Evolutionary conservation across 345 rosid species (phyloP).

Genomic region (Murraya paniculata): DNA sequence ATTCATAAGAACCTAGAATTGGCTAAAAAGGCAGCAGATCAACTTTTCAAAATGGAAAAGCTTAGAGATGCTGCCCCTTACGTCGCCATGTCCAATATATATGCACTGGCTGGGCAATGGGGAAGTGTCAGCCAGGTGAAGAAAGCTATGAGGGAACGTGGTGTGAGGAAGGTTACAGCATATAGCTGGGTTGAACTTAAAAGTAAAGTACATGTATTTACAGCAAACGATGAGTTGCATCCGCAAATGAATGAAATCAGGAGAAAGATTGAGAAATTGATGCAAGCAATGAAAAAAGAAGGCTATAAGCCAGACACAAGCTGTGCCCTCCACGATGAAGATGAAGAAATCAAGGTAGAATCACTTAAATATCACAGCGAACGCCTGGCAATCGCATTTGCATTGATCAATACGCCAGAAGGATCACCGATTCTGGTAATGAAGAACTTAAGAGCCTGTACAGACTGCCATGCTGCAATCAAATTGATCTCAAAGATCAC

Average conservation of each 20-base stretch:
- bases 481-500: slow-evolving; percentile 77
- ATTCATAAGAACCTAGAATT: slow-evolving; percentile 72
- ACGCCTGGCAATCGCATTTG: slow-evolving; percentile 77
- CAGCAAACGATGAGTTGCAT: slow-evolving; percentile 62
- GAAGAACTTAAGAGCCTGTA: slow-evolving; percentile 86
- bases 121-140: slow-evolving; percentile 60
- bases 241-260: slow-evolving; percentile 51
- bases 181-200: slow-evolving; percentile 86
- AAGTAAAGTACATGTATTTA: slow-evolving; percentile 56
- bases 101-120: slow-evolving; percentile 74
- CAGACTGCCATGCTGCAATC: slow-evolving; percentile 85
- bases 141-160: slow-evolving; percentile 76
- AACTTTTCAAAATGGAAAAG: slow-evolving; percentile 63
- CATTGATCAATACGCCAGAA: slow-evolving; percentile 74
- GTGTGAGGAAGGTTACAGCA: slow-evolving; percentile 67
- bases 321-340: slow-evolving; percentile 64
- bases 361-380: slow-evolving; percentile 83
- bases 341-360: slow-evolving; percentile 53
- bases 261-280: slow-evolving; percentile 47
- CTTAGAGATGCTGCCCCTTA: slow-evolving; percentile 83
- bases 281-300: slow-evolving; percentile 54
- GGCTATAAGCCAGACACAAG: slow-evolving; percentile 80
- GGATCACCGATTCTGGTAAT: slow-evolving; percentile 68
- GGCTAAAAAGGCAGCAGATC: slow-evolving; percentile 65
- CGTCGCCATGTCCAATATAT: slow-evolving; percentile 82